phyloP scores from a whole-genome alignment of 768 basidiomycete genomes.

The Mrakia hoshinonis region DNA sequence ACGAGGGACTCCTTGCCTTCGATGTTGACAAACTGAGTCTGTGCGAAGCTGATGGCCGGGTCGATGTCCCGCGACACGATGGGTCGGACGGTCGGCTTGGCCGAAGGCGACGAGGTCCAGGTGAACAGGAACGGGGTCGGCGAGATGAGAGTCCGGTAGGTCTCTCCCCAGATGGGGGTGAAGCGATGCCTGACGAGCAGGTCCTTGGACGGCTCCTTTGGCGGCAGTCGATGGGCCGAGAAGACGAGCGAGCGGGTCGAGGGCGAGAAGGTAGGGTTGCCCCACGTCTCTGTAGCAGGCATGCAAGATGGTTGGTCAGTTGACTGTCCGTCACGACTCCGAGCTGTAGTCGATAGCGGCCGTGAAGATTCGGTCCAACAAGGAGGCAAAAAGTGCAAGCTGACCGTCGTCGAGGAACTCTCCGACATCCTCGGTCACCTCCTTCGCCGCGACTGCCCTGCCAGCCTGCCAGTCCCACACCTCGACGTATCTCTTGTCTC shows the following conservation, averaged over 20 bases:
- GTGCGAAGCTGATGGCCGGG: conserved; percentile 45
- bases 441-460: not conserved
- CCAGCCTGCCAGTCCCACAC: conserved; percentile 8
- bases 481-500: conserved; percentile 27
- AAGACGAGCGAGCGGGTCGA: conserved; percentile 17
- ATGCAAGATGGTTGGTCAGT: too few species aligned
- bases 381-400: not conserved
- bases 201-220: not conserved
- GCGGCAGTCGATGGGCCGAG: conserved; percentile 21
- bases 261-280: conserved; percentile 17
- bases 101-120: conserved; percentile 41
- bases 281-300: conserved; percentile 20
- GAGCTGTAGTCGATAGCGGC: too few species aligned
- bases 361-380: not conserved
- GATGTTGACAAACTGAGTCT: conserved; percentile 37
- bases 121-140: conserved; percentile 53
- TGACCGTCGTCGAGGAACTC: conserved; percentile 23
- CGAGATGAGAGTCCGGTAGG: conserved; percentile 48
- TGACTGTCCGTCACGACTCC: too few species aligned
- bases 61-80: conserved; percentile 15
- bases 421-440: conserved; percentile 23
- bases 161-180: conserved; percentile 58
- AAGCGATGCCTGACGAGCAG: conserved; percentile 48
- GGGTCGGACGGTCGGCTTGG: conserved; percentile 11
- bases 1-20: conserved; percentile 40